phyloP scores from a whole-genome alignment of 306 rosid species.

The Castanea sativa region DNA sequence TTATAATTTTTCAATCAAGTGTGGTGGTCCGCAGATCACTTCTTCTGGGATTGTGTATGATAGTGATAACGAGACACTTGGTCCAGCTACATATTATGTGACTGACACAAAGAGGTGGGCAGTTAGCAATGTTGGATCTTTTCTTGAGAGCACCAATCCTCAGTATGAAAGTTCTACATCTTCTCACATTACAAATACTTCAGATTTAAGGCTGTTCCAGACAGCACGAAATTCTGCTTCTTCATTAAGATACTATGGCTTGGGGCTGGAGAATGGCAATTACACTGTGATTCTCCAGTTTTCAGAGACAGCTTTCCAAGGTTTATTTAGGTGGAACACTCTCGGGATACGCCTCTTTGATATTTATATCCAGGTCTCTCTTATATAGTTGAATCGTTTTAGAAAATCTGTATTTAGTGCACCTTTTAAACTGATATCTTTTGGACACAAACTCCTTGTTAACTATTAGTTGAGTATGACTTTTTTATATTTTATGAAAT shows the following conservation, averaged over 20 bases:
- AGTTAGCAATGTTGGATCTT: conserved; percentile 70
- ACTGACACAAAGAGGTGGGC: conserved; percentile 58
- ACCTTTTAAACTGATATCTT: not conserved
- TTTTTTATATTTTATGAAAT: not conserved
- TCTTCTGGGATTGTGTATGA: conserved; percentile 40
- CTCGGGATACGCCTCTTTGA: conserved; percentile 78
- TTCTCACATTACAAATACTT: conserved; percentile 44
- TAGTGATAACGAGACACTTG: conserved; percentile 52
- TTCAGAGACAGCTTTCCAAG: conserved; percentile 52
- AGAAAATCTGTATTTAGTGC: not conserved
- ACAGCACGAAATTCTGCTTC: conserved; percentile 71
- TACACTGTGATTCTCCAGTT: conserved; percentile 71
- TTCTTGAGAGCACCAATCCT: conserved; percentile 26
- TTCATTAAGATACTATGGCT: conserved; percentile 77
- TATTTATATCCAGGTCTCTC: conserved; percentile 68
- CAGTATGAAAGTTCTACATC: conserved; percentile 23
- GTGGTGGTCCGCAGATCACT: conserved; percentile 55
- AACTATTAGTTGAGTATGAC: not conserved
- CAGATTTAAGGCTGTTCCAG: conserved; percentile 58
- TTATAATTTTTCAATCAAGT: conserved; percentile 60
- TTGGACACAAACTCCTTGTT: not conserved
- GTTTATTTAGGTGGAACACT: conserved; percentile 51
- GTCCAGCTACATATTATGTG: conserved; percentile 70
- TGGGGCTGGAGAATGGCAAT: conserved; percentile 72
- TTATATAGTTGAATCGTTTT: not conserved